These are phyloP conservation scores for Globisporangium nodosum DNA, from an alignment of 352 stramenopile species.

Conservation along the genomic window DNA sequence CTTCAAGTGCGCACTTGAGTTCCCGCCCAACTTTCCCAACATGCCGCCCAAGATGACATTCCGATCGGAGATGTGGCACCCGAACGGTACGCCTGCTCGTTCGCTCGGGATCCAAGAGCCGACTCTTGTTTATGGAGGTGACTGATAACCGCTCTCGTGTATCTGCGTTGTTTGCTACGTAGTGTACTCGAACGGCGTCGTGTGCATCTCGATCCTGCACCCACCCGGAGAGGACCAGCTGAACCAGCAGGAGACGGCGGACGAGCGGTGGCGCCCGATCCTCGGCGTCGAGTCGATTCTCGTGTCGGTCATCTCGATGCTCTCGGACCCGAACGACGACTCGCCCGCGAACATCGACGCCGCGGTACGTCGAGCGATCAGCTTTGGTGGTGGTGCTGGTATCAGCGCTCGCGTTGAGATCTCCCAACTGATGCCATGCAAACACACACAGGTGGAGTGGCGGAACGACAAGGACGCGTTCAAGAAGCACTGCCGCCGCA, in stretches of 20 bases:
- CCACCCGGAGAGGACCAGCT: constrained; percentile 96
- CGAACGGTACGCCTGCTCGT: constrained; percentile 83
- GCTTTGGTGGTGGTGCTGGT: neutral
- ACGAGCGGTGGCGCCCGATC: constrained; percentile 98
- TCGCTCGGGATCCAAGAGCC: neutral
- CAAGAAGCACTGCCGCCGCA: constrained; percentile 89
- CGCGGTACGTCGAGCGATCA: constrained; percentile 70
- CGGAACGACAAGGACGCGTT: constrained; percentile 91
- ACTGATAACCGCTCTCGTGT: no score
- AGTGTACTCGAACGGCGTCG: constrained; percentile 97
- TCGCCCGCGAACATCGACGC: constrained; percentile 99
- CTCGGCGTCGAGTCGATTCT: constrained; percentile 95
- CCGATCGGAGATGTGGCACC: constrained; percentile 99
- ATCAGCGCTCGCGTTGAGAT: neutral
- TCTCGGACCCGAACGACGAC: constrained; percentile 99
- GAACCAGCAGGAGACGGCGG: constrained; percentile 97
- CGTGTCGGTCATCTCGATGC: constrained; percentile 98
- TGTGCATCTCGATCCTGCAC: constrained; percentile 99
- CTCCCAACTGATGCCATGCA: no score
- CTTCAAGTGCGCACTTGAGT: constrained; percentile 97
- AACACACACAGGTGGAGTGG: constrained; percentile 70
- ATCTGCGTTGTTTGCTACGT: neutral
- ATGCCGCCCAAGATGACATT: constrained; percentile 99
- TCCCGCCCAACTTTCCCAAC: constrained; percentile 98
- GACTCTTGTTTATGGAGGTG: neutral